Evolutionary conservation across 2,329 filamentous ascomycete species (phyloP).

Genomic region (Mycocentrospora acerina): DNA sequence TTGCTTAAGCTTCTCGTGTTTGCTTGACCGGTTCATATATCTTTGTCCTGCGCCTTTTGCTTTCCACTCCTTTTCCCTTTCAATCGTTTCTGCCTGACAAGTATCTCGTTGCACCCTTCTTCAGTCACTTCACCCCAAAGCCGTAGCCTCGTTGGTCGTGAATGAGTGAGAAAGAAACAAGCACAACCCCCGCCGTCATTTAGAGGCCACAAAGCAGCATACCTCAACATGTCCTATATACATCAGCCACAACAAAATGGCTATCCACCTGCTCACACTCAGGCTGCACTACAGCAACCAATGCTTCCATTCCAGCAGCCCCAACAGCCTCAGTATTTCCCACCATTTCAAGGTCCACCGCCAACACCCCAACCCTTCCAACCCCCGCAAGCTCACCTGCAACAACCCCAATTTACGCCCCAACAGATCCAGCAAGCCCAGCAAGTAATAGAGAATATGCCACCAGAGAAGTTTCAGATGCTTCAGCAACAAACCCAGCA

Average conservation of each 20-base stretch:
- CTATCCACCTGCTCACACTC: constrained; percentile 17
- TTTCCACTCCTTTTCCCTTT: background rate
- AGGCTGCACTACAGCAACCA: constrained; percentile 12
- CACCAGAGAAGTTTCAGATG: constrained; percentile 34
- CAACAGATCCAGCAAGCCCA: constrained; percentile 34
- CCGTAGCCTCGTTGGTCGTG: too few species aligned
- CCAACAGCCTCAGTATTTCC: constrained; percentile 1
- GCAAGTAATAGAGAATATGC: constrained; percentile 30
- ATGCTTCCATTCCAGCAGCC: constrained; percentile 9
- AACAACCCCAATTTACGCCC: constrained; percentile 18
- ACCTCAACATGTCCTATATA: constrained; percentile 9
- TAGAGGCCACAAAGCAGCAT: too few species aligned
- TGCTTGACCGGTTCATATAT: constrained; percentile 3
- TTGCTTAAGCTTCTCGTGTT: constrained; percentile 8
- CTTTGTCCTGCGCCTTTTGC: background rate
- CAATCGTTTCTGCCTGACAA: background rate
- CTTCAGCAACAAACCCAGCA: constrained; percentile 34
- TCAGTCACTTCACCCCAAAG: too few species aligned
- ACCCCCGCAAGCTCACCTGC: constrained; percentile 7
- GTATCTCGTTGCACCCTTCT: too few species aligned
- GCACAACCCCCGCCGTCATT: too few species aligned
- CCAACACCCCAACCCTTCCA: constrained; percentile 4
- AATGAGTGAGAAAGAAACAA: too few species aligned
- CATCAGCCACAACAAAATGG: constrained; percentile 17
- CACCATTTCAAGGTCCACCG: background rate